A percentile compares a stretch with the other conserved stretches of the same genome.
Conservation (phyloP, 495 filamentous ascomycete genomes). For the Penicillium subrubescens region DNA sequence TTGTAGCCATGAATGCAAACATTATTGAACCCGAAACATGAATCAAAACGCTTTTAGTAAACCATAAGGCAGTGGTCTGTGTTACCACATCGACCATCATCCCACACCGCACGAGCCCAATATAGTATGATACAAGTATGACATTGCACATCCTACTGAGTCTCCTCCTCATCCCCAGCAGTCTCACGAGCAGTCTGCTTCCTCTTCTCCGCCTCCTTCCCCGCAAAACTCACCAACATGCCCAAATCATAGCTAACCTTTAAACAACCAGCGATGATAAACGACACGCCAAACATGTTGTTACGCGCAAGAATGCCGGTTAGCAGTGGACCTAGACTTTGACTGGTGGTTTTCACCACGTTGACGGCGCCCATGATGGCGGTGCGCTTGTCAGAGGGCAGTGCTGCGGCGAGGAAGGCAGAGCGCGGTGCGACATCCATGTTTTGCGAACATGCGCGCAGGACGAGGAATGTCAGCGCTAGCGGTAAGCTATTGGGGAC, state of each 20-base stretch:
- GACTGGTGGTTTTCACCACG: slow-evolving; percentile 63
- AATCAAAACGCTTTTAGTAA: background rate
- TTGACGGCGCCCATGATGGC: slow-evolving; percentile 75
- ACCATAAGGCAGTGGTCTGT: background rate
- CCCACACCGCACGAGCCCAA: background rate
- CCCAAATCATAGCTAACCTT: slow-evolving; percentile 75
- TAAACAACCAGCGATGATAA: slow-evolving; percentile 69
- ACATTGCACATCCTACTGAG: background rate
- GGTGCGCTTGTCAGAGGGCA: slow-evolving; percentile 74
- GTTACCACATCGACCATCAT: background rate
- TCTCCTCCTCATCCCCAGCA: slow-evolving; percentile 24
- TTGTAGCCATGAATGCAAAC: background rate
- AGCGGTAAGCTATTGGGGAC: slow-evolving; percentile 56
- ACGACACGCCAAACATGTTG: slow-evolving; percentile 68
- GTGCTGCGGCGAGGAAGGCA: slow-evolving; percentile 74
- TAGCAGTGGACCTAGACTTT: slow-evolving; percentile 64
- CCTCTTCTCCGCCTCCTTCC: slow-evolving; percentile 32
- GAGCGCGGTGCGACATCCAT: slow-evolving; percentile 85
- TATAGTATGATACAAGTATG: background rate
- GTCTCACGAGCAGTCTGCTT: slow-evolving; percentile 19
- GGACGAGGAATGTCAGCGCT: slow-evolving; percentile 63
- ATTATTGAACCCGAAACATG: background rate
- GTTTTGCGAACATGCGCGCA: slow-evolving; percentile 69
- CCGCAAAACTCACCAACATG: slow-evolving; percentile 66
- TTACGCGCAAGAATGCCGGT: slow-evolving; percentile 69